Percentiles rank a stretch among this genome's conserved stretches.
Conservation (phyloP, 1,284 basidiomycete species). For the Limonomyces culmigenus region DNA sequence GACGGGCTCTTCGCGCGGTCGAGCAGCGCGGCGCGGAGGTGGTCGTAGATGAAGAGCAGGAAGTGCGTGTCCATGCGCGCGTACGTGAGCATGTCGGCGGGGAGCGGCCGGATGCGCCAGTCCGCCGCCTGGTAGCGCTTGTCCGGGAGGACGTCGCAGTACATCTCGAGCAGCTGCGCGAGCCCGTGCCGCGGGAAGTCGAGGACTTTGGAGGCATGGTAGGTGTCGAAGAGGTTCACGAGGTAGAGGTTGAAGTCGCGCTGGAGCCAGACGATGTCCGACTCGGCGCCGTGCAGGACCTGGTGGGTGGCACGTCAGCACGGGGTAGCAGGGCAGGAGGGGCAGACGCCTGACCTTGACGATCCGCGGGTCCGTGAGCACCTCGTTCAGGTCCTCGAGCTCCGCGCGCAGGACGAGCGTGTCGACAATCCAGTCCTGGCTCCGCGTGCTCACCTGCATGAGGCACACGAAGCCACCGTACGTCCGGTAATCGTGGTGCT, state of each 20-base stretch:
- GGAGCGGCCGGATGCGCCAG: conserved; percentile 89
- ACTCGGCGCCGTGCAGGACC: conserved; percentile 91
- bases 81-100: conserved; percentile 80
- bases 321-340: not conserved
- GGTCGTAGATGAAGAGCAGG: conserved; percentile 85
- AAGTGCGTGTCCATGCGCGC: conserved; percentile 95
- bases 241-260: conserved; percentile 90
- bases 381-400: conserved; percentile 52
- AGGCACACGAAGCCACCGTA: conserved; percentile 84
- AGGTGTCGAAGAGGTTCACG: conserved; percentile 94
- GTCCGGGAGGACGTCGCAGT: conserved; percentile 84
- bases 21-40: conserved; percentile 72
- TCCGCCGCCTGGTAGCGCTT: conserved; percentile 95
- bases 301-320: conserved; percentile 17
- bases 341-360: conserved; percentile 49
- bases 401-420: conserved; percentile 65
- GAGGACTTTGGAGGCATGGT: conserved; percentile 82
- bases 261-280: conserved; percentile 92
- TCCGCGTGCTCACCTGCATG: conserved; percentile 83
- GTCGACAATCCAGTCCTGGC: conserved; percentile 81
- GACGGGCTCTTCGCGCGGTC: conserved; percentile 38
- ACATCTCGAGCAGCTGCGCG: conserved; percentile 75
- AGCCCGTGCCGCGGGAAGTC: conserved; percentile 77
- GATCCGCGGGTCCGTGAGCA: conserved; percentile 72
- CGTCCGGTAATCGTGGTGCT: conserved; percentile 79